Percentiles rank a stretch among this genome's conserved stretches.
phyloP scores from a whole-genome alignment of 371 early-diverging fungal species.

The Nematocida sp. region DNA sequence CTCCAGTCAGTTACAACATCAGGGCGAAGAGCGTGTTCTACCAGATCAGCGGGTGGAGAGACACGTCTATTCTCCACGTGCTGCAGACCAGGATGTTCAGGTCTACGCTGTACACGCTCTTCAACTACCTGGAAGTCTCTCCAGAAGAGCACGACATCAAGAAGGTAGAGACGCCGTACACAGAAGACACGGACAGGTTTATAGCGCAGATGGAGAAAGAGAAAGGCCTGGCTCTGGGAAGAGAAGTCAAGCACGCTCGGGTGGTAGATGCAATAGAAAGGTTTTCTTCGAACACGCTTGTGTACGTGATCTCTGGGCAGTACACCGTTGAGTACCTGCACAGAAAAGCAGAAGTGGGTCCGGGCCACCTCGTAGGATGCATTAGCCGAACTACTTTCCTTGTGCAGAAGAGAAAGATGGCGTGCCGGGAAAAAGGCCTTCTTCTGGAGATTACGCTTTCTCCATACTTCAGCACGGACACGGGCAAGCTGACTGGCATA shows the following conservation, averaged over 20 bases:
- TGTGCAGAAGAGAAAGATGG: neutral
- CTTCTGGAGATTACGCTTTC: neutral
- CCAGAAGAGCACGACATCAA: neutral
- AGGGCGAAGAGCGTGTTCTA: slow-evolving; percentile 11
- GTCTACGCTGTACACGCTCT: slow-evolving; percentile 13
- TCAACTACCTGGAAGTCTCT: slow-evolving; percentile 22
- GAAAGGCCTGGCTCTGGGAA: neutral
- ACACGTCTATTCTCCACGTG: neutral
- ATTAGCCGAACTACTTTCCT: neutral
- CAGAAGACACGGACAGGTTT: neutral
- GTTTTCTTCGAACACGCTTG: neutral
- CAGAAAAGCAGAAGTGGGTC: neutral
- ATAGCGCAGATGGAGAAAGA: neutral
- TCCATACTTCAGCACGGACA: neutral
- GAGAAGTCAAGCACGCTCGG: neutral
- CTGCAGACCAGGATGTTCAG: slow-evolving; percentile 23
- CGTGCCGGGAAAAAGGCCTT: neutral
- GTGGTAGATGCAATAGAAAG: neutral
- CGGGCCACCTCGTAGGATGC: neutral
- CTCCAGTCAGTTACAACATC: slow-evolving; percentile 1
- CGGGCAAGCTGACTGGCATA: neutral
- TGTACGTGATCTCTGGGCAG: slow-evolving; percentile 5
- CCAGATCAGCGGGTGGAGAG: neutral
- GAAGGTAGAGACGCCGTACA: neutral
- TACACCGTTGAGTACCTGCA: neutral